Evolutionary conservation across 2,329 filamentous ascomycete species (phyloP).

Genomic region (Fusarium tricinctum): DNA sequence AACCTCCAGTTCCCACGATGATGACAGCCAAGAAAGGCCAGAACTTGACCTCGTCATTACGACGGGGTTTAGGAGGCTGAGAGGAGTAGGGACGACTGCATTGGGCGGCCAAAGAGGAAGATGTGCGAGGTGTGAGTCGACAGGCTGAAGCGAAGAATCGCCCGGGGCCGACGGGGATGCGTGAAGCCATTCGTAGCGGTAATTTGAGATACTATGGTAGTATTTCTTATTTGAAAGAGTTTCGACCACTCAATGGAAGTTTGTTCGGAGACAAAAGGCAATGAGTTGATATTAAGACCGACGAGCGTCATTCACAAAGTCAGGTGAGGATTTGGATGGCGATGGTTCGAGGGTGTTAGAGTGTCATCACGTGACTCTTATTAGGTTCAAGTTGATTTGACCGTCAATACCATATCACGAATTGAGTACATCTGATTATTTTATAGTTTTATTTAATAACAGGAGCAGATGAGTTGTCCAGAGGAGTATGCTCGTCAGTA

Average conservation of each 20-base stretch:
- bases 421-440: background rate
- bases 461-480: background rate
- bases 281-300: constrained; percentile 7
- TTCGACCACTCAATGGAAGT: background rate
- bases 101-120: constrained; percentile 33
- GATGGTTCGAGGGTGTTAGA: background rate
- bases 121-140: constrained; percentile 36
- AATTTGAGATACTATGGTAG: background rate
- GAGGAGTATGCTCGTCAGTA: too few relatives aligned
- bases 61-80: constrained; percentile 56
- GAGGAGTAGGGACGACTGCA: constrained; percentile 59
- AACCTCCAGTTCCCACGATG: constrained; percentile 63
- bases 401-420: background rate
- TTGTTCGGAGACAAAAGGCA: background rate
- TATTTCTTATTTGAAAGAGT: background rate
- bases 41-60: constrained; percentile 64
- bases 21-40: constrained; percentile 70
- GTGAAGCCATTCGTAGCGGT: constrained; percentile 53
- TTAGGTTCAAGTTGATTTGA: background rate
- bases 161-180: constrained; percentile 49
- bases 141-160: constrained; percentile 47
- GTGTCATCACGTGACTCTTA: constrained; percentile 25
- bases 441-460: background rate
- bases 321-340: constrained; percentile 12
- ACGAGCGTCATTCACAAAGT: constrained; percentile 28